A percentile compares a stretch with the other conserved stretches of the same genome.
Evolutionary conservation across 2,329 filamentous ascomycete species (phyloP).

Genomic region (Neodidymelliopsis sp.): DNA sequence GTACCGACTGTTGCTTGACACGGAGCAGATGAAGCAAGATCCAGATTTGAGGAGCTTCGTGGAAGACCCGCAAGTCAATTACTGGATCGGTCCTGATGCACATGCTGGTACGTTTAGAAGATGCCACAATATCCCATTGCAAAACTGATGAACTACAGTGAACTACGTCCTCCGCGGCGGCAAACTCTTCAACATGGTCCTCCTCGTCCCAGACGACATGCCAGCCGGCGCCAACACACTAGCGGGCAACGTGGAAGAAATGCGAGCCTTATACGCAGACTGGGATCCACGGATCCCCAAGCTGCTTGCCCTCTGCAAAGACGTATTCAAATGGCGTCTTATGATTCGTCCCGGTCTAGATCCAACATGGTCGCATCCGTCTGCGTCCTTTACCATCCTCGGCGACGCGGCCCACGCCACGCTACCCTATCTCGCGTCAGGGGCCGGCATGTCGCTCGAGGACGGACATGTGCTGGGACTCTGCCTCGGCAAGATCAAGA

Average conservation of each 20-base stretch:
- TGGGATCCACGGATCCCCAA: conserved; percentile 66
- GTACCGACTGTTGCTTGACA: conserved; percentile 58
- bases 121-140: neutral
- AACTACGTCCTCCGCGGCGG: conserved; percentile 60
- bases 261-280: conserved; percentile 61
- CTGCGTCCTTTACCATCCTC: conserved; percentile 64
- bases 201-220: conserved; percentile 60
- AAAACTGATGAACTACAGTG: conserved; percentile 42
- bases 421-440: conserved; percentile 66
- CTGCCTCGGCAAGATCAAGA: conserved; percentile 58
- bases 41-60: conserved; percentile 56
- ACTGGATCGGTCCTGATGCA: conserved; percentile 61
- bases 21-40: conserved; percentile 56
- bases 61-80: conserved; percentile 59
- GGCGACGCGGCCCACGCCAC: conserved; percentile 72
- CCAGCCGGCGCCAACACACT: conserved; percentile 55
- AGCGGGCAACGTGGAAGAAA: conserved; percentile 61
- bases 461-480: conserved; percentile 66
- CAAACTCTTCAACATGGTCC: conserved; percentile 60
- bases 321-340: conserved; percentile 68
- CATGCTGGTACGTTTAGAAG: conserved; percentile 47
- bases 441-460: conserved; percentile 68
- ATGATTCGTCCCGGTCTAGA: conserved; percentile 64
- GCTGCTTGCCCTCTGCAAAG: conserved; percentile 63
- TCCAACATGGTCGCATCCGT: conserved; percentile 64